Evolutionary conservation across 345 rosid species (phyloP).

Genomic region (Dipteronia dyeriana): DNA sequence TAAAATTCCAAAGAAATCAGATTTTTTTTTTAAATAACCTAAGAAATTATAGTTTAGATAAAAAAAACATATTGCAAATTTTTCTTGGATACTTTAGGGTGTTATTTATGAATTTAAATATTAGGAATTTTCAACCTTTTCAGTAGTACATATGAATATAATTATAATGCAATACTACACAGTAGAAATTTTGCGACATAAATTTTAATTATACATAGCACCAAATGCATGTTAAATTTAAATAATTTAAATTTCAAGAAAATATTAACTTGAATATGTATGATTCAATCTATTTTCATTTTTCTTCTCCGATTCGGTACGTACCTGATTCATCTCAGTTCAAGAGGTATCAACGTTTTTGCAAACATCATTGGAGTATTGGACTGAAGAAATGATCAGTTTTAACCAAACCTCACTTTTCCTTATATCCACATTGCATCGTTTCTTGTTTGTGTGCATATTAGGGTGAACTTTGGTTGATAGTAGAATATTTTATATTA

Average conservation of each 20-base stretch:
- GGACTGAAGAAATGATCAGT: no score
- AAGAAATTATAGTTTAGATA: no score
- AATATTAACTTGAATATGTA: not conserved
- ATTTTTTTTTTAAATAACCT: not conserved
- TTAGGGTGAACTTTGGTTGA: not conserved
- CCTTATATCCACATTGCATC: not conserved
- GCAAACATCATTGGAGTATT: no score
- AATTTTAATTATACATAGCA: not conserved
- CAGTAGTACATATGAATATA: no score
- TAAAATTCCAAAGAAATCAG: not conserved
- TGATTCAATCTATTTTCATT: not conserved
- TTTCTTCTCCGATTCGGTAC: not conserved
- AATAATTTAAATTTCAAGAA: not conserved
- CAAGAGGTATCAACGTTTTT: not conserved
- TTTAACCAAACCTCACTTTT: no score
- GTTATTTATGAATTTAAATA: not conserved
- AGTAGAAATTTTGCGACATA: not conserved
- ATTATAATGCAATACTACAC: not conserved
- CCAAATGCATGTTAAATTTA: not conserved
- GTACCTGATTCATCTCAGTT: not conserved
- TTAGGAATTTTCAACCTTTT: not conserved
- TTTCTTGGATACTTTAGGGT: not conserved
- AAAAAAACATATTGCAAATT: not conserved
- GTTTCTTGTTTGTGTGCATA: not conserved
- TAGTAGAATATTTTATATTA: no score